Evolutionary conservation across 257 asterid genomes (phyloP).

Genomic region (Fraxinus excelsior): DNA sequence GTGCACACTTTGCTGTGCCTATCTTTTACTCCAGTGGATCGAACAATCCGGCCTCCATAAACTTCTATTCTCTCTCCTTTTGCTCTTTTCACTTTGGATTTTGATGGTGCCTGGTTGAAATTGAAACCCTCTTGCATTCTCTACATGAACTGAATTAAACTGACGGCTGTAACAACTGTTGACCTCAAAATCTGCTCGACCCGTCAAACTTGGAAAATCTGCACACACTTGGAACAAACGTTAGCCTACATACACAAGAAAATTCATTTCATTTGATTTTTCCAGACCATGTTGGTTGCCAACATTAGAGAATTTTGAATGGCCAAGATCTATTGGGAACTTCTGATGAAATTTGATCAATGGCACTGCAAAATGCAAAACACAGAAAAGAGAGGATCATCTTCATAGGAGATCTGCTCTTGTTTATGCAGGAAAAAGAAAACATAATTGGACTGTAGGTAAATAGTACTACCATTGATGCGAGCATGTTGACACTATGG

Average conservation of each 20-base stretch:
- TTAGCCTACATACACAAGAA: background rate
- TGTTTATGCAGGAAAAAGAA: background rate
- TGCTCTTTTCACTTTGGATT: conserved; percentile 24
- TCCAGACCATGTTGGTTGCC: background rate
- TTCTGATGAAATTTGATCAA: background rate
- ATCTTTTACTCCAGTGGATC: conserved; percentile 43
- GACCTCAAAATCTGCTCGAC: background rate
- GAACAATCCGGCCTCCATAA: conserved; percentile 35
- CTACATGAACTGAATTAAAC: background rate
- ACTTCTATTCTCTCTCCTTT: conserved; percentile 18
- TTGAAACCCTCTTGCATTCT: conserved; percentile 16
- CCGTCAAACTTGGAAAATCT: background rate
- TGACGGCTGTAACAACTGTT: background rate
- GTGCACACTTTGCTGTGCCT: conserved; percentile 62
- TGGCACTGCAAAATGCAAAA: background rate
- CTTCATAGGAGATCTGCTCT: background rate
- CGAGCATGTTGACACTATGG: background rate
- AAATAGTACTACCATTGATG: conserved; percentile 10
- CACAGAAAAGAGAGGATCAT: background rate
- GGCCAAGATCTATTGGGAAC: background rate
- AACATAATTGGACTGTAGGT: too few relatives aligned
- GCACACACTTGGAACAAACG: background rate
- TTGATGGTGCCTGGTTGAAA: background rate
- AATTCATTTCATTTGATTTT: background rate
- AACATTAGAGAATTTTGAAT: too few relatives aligned